Percentiles rank a stretch among this genome's conserved stretches.
Conservation (phyloP, 805 yeast genomes). For the Tetrapisispora pingtungensis region DNA sequence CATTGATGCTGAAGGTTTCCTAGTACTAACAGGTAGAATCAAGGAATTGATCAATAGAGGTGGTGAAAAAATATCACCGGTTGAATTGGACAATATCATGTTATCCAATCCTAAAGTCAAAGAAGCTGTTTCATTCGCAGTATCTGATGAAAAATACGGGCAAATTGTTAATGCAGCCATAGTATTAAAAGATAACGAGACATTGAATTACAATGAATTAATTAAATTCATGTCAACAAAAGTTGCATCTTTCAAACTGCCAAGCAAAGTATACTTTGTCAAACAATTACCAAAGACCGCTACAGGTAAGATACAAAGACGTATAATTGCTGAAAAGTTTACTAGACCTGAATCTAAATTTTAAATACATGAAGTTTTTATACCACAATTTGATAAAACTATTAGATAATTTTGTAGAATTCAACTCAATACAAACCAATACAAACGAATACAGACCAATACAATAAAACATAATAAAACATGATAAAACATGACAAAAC, state of each 20-base stretch:
- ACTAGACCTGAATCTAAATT: constrained; percentile 20
- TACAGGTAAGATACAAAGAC: constrained; percentile 67
- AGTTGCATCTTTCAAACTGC: constrained; percentile 52
- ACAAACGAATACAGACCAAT: too few relatives aligned
- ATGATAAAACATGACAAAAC: too few relatives aligned
- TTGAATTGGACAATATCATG: constrained; percentile 55
- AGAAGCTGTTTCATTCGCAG: constrained; percentile 66
- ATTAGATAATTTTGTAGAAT: too few relatives aligned
- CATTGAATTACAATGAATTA: constrained; percentile 36
- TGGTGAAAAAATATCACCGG: constrained; percentile 69
- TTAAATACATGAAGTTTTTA: too few relatives aligned
- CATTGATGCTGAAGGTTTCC: constrained; percentile 47
- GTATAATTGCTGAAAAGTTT: constrained; percentile 49
- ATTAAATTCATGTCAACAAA: constrained; percentile 35
- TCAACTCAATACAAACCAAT: too few relatives aligned
- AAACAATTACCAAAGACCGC: constrained; percentile 63
- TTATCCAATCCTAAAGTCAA: constrained; percentile 51
- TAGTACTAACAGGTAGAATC: constrained; percentile 57
- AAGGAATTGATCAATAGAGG: constrained; percentile 70
- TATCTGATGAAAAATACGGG: constrained; percentile 57
- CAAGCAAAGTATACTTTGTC: constrained; percentile 46
- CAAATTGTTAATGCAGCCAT: constrained; percentile 64
- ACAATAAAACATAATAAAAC: too few relatives aligned
- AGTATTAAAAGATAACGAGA: constrained; percentile 38
- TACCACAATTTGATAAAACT: too few relatives aligned